phyloP scores from a whole-genome alignment of 257 asterid species.

The Leonotis leonurus region DNA sequence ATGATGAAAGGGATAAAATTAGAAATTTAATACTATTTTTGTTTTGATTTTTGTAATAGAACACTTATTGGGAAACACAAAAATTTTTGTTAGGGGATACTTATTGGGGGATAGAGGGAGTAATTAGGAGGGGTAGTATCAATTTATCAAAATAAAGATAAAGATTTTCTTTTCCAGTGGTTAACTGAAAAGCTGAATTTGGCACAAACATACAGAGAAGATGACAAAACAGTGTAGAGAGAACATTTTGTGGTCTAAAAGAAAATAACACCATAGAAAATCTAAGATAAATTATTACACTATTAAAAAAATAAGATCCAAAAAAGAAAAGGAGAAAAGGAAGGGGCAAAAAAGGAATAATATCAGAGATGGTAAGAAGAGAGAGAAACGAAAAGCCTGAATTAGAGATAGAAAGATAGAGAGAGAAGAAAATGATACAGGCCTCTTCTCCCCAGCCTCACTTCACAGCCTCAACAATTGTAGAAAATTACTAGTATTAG shows the following conservation, averaged over 20 bases:
- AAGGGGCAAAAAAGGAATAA: constrained; percentile 19
- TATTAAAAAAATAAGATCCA: background rate
- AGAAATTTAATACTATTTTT: too few species aligned
- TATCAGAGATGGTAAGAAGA: background rate
- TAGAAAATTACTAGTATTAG: background rate
- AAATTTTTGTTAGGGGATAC: background rate
- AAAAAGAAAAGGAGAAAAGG: background rate
- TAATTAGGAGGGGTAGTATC: too few species aligned
- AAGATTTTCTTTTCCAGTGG: background rate
- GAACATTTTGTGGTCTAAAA: constrained; percentile 16
- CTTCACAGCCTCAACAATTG: constrained; percentile 21
- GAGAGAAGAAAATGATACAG: constrained; percentile 18
- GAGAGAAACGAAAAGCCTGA: constrained; percentile 34
- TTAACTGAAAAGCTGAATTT: background rate
- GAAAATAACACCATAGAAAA: too few species aligned
- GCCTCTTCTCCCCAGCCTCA: constrained; percentile 15
- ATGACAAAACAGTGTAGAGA: background rate
- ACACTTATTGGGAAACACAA: too few species aligned
- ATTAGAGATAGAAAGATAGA: constrained; percentile 40
- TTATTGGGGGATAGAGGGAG: too few species aligned
- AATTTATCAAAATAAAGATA: background rate
- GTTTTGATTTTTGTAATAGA: too few species aligned
- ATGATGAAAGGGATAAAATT: too few species aligned
- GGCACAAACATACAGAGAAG: background rate
- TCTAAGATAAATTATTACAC: background rate